Conservation (phyloP, 352 stramenopile genomes). For the Elongisporangium undulatum region DNA sequence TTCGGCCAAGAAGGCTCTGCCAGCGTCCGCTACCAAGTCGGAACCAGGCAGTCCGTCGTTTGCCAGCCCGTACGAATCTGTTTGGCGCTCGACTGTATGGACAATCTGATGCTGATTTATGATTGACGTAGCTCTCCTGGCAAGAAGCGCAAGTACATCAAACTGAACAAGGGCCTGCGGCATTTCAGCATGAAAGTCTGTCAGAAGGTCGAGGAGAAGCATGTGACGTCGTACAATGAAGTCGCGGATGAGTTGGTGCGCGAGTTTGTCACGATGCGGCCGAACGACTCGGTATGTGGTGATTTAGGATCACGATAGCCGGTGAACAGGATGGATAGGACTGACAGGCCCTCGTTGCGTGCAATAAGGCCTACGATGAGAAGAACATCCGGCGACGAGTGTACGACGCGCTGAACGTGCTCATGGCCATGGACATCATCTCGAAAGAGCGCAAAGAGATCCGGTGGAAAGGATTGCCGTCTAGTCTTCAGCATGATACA, state of each 20-base stretch:
- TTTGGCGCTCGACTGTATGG: not conserved
- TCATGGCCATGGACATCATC: slow-evolving; percentile 99
- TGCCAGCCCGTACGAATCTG: slow-evolving; percentile 46
- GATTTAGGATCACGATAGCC: not conserved
- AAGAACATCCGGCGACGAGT: slow-evolving; percentile 96
- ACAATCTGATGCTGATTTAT: slow-evolving; percentile 3
- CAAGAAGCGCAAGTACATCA: slow-evolving; percentile 80
- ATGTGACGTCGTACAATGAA: slow-evolving; percentile 95
- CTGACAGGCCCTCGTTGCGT: not conserved
- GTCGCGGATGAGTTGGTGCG: slow-evolving; percentile 92
- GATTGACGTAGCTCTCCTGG: slow-evolving; percentile 29
- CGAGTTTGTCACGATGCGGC: slow-evolving; percentile 85
- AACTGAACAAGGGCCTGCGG: slow-evolving; percentile 90
- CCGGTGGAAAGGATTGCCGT: slow-evolving; percentile 77
- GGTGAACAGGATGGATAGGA: not conserved
- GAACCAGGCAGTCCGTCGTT: slow-evolving; percentile 38
- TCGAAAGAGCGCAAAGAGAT: slow-evolving; percentile 95
- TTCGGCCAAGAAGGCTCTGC: slow-evolving; percentile 10
- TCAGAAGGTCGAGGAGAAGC: slow-evolving; percentile 96
- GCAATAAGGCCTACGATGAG: slow-evolving; percentile 84
- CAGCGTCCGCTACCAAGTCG: not conserved
- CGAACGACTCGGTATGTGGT: slow-evolving; percentile 54
- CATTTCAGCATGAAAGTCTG: slow-evolving; percentile 97
- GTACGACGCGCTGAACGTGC: slow-evolving; percentile 97
- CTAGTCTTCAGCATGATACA: slow-evolving; percentile 82